These are phyloP conservation scores for Geotrichum europaeum DNA, from an alignment of 1,139 yeast genomes.

Conservation along the genomic window DNA sequence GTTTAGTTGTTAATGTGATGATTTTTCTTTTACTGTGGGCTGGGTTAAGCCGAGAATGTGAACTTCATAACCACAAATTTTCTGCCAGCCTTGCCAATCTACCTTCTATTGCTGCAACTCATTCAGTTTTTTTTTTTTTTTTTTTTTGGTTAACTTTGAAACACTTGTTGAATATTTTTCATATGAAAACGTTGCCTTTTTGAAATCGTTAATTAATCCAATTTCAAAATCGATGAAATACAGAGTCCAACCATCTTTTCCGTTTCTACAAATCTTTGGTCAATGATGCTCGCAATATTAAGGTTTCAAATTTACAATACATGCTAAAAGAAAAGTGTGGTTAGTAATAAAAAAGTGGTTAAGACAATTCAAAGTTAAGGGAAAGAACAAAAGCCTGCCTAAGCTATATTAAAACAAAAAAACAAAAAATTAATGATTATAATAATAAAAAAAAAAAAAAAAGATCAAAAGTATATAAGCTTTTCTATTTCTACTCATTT, in stretches of 20 bases:
- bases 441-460: neutral
- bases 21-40: neutral
- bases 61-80: neutral
- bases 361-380: neutral
- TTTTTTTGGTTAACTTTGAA: neutral
- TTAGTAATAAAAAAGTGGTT: neutral
- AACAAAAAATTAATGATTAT: too few relatives aligned
- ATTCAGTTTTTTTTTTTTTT: too few relatives aligned
- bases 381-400: neutral
- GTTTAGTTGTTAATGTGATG: neutral
- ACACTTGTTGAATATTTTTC: neutral
- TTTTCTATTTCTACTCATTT: neutral
- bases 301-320: too few relatives aligned
- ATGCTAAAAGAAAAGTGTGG: neutral
- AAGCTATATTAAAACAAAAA: neutral
- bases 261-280: too few relatives aligned
- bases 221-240: too few relatives aligned
- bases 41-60: neutral
- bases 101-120: neutral
- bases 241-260: too few relatives aligned
- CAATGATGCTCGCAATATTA: too few relatives aligned
- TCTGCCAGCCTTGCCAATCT: neutral
- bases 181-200: neutral
- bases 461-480: neutral
- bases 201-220: too few relatives aligned